Evolutionary conservation across 768 basidiomycete genomes (phyloP).

Genomic region (Imleria badia): DNA sequence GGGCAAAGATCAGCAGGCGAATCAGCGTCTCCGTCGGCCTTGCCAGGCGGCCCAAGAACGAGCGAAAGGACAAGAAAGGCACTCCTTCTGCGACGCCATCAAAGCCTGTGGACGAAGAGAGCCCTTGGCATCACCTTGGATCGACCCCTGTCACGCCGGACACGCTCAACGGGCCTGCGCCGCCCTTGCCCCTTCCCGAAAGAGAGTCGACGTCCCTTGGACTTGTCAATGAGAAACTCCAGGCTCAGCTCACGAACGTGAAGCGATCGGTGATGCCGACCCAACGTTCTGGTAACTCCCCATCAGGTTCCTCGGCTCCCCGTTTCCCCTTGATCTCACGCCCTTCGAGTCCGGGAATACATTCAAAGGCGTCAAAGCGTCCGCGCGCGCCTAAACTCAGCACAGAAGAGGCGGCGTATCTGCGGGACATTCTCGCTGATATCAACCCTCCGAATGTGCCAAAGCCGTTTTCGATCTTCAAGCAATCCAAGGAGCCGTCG

Average conservation of each 20-base stretch:
- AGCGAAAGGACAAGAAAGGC: conserved; percentile 37
- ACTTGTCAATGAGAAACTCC: conserved; percentile 27
- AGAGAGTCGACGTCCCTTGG: conserved; percentile 23
- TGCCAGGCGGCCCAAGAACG: conserved; percentile 33
- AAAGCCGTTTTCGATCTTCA: conserved; percentile 52
- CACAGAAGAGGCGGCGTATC: conserved; percentile 60
- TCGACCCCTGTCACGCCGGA: conserved; percentile 11
- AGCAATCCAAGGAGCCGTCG: conserved; percentile 35
- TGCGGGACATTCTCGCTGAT: conserved; percentile 69
- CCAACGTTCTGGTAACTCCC: conserved; percentile 22
- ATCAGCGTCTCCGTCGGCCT: conserved; percentile 60
- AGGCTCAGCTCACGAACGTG: conserved; percentile 25
- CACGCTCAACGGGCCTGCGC: background rate
- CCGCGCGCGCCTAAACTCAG: conserved; percentile 55
- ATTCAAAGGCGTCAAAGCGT: conserved; percentile 38
- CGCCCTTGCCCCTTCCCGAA: conserved; percentile 10
- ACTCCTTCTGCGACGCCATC: conserved; percentile 20
- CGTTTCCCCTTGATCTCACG: conserved; percentile 27
- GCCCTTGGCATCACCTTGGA: conserved; percentile 3
- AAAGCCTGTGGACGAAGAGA: conserved; percentile 27
- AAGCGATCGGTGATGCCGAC: conserved; percentile 25
- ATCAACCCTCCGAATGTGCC: conserved; percentile 42
- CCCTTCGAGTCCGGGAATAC: conserved; percentile 29
- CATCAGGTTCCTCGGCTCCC: conserved; percentile 16
- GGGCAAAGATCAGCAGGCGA: conserved; percentile 65